Conservation (phyloP, 2,329 filamentous ascomycete species). For the Eurotiales sp. region DNA sequence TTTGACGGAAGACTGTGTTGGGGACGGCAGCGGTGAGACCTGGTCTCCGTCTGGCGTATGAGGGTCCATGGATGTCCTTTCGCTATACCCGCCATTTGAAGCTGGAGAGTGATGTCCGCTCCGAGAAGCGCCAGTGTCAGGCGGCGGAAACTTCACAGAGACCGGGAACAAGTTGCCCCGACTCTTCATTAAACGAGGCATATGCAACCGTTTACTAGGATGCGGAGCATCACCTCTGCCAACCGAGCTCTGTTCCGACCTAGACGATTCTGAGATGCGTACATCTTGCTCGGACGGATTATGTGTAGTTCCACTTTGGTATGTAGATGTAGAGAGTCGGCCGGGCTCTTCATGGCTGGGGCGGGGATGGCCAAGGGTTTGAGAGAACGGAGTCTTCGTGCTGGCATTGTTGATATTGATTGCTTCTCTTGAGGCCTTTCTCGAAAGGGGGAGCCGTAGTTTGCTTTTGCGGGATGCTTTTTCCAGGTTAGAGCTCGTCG, state of each 20-base stretch:
- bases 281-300: slow-evolving; percentile 61
- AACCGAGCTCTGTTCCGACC: slow-evolving; percentile 78
- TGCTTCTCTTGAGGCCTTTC: slow-evolving; percentile 32
- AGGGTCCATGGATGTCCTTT: slow-evolving; percentile 21
- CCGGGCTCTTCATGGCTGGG: slow-evolving; percentile 62
- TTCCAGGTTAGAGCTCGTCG: slow-evolving; percentile 63
- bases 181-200: slow-evolving; percentile 73
- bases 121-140: slow-evolving; percentile 37
- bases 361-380: slow-evolving; percentile 28
- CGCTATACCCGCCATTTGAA: slow-evolving; percentile 6
- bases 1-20: slow-evolving; percentile 52
- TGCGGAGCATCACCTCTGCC: slow-evolving; percentile 64
- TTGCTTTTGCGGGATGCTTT: slow-evolving; percentile 39
- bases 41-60: slow-evolving; percentile 29
- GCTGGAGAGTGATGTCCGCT: slow-evolving; percentile 11
- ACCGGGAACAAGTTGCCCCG: slow-evolving; percentile 79
- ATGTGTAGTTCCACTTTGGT: slow-evolving; percentile 48
- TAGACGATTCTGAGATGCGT: slow-evolving; percentile 78
- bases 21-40: slow-evolving; percentile 44
- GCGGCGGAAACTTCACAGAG: slow-evolving; percentile 64
- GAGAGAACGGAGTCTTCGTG: slow-evolving; percentile 5
- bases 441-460: slow-evolving; percentile 36
- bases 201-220: slow-evolving; percentile 68
- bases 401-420: slow-evolving; percentile 20
- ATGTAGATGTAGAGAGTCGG: slow-evolving; percentile 47